Evolutionary conservation across 441 rosid genomes (phyloP).

Genomic region (Flueggea neowawraea): DNA sequence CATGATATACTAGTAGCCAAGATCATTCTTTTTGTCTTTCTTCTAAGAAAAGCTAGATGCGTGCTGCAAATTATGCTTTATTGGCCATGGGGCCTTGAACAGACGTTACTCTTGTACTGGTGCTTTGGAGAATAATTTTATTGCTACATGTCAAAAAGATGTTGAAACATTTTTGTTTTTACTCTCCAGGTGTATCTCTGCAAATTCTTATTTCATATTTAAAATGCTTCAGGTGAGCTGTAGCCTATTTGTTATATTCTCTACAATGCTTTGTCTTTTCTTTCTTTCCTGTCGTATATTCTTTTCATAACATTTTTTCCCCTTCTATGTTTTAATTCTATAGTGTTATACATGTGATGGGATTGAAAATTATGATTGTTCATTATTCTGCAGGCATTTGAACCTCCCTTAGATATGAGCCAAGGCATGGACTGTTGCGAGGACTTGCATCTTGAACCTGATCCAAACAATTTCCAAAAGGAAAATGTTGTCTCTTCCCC

Average conservation of each 20-base stretch:
- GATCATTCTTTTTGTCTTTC: no score
- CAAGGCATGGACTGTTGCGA: conserved; percentile 54
- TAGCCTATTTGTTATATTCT: conserved; percentile 7
- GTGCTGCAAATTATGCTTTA: no score
- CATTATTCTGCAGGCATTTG: conserved; percentile 70
- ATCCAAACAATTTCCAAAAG: conserved; percentile 30
- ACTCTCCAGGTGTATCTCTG: conserved; percentile 79
- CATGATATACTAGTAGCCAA: no score
- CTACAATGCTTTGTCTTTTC: neutral
- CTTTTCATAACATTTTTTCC: neutral
- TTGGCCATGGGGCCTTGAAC: no score
- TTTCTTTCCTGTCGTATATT: neutral
- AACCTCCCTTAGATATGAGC: conserved; percentile 96
- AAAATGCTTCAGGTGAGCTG: conserved; percentile 83
- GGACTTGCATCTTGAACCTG: conserved; percentile 36
- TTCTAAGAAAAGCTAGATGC: no score
- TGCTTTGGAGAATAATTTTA: no score
- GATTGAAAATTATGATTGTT: conserved; percentile 17
- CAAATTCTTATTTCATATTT: conserved; percentile 76
- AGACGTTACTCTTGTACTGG: no score
- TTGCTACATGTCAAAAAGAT: neutral
- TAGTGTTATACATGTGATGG: neutral
- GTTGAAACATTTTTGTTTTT: conserved; percentile 10
- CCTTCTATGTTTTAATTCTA: no score
- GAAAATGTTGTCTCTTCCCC: no score